A percentile compares a stretch with the other conserved stretches of the same genome.
phyloP scores from a whole-genome alignment of 2,329 filamentous ascomycete species.

The Penicillium concentricum region DNA sequence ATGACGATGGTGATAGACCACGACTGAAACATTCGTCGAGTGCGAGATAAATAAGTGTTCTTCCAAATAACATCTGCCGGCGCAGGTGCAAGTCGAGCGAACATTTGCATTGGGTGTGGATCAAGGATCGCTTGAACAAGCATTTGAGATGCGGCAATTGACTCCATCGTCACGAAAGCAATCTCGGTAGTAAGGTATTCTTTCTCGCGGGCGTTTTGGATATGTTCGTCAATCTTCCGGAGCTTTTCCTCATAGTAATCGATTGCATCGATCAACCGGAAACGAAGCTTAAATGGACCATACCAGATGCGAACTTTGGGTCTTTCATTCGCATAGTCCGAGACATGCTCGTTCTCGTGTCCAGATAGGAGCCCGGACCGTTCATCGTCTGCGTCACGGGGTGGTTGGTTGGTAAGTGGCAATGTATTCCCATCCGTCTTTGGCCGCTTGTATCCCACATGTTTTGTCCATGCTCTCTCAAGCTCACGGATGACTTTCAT shows the following conservation, averaged over 20 bases:
- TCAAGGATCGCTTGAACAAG: conserved; percentile 92
- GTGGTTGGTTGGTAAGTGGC: conserved; percentile 52
- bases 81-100: conserved; percentile 82
- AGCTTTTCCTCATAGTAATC: conserved; percentile 91
- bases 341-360: conserved; percentile 42
- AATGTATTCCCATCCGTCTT: conserved; percentile 46
- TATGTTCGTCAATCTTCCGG: conserved; percentile 72
- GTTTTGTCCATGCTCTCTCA: conserved; percentile 79
- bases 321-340: conserved; percentile 48
- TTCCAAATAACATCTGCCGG: conserved; percentile 93
- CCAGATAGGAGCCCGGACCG: conserved; percentile 59
- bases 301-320: conserved; percentile 76
- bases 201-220: conserved; percentile 68
- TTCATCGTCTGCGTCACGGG: conserved; percentile 55
- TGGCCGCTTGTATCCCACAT: conserved; percentile 60
- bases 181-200: conserved; percentile 75
- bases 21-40: conserved; percentile 69
- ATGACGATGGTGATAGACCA: conserved; percentile 86
- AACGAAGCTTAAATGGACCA: conserved; percentile 70
- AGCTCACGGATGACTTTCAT: conserved; percentile 66
- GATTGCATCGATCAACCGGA: conserved; percentile 79
- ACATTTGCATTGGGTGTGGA: conserved; percentile 78
- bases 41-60: conserved; percentile 81
- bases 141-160: conserved; percentile 89
- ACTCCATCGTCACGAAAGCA: conserved; percentile 97